Percentiles rank a stretch among this genome's conserved stretches.
Conservation (phyloP, 495 filamentous ascomycete species). For the Cairneyella variabilis region DNA sequence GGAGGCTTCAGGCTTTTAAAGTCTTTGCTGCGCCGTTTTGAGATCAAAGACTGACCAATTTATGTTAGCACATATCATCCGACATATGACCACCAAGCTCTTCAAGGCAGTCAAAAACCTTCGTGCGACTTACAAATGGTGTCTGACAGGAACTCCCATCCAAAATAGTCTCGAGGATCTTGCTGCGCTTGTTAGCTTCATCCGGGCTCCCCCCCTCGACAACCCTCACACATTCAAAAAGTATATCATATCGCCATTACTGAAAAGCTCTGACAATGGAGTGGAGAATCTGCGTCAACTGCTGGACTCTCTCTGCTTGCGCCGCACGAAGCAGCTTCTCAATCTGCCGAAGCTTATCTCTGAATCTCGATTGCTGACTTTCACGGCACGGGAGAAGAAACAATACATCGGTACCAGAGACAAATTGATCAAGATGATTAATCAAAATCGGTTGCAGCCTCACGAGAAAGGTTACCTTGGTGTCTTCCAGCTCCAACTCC, state of each 20-base stretch:
- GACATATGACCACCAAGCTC: slow-evolving; percentile 68
- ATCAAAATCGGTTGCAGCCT: neutral
- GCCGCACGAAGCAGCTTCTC: slow-evolving; percentile 35
- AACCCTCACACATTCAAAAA: slow-evolving; percentile 26
- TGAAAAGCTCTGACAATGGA: slow-evolving; percentile 18
- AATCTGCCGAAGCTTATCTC: slow-evolving; percentile 29
- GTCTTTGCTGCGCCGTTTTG: neutral
- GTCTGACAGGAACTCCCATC: slow-evolving; percentile 75
- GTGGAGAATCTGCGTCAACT: slow-evolving; percentile 32
- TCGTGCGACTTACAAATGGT: slow-evolving; percentile 71
- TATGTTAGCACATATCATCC: slow-evolving; percentile 59
- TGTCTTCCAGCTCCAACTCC: slow-evolving; percentile 38
- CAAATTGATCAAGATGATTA: neutral
- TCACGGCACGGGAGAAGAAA: slow-evolving; percentile 3
- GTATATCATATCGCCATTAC: slow-evolving; percentile 27
- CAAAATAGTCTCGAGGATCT: slow-evolving; percentile 50
- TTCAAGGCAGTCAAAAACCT: slow-evolving; percentile 62
- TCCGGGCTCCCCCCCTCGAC: slow-evolving; percentile 38
- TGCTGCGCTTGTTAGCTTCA: slow-evolving; percentile 41
- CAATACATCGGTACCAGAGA: slow-evolving; percentile 1
- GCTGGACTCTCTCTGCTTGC: slow-evolving; percentile 34
- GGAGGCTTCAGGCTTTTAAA: too few relatives aligned
- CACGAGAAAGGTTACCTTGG: slow-evolving; percentile 25
- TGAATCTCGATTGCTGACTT: slow-evolving; percentile 1
- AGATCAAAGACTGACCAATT: neutral